Base-by-base conservation (phyloP, 1,284 basidiomycete species). In the Fomitopsis betulina region DNA sequence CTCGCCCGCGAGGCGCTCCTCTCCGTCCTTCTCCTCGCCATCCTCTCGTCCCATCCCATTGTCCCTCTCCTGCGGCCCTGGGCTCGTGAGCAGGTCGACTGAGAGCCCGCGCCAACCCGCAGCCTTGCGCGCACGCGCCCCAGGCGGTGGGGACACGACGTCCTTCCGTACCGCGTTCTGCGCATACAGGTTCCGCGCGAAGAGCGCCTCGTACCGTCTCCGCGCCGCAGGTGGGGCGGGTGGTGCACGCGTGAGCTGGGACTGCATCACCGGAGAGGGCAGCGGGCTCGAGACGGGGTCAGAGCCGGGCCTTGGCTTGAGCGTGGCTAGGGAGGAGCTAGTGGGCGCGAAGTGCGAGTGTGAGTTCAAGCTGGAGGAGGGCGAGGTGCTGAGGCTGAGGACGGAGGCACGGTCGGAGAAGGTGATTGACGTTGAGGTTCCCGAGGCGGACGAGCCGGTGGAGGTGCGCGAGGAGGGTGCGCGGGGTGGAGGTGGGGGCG, bases 101-200 rank as follows among this genome's bases (percentile, higher is more conserved):
- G 87, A 90, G 32, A 91, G 67, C 3, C 87, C 90, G 52, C 89
- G 76, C 89, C 89, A 92, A 2, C 90, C 89, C 2, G 81, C 83
- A 1, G 85, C 84, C 58, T 84, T 79, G 57, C 86, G 71, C 55
- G 80, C 79, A 57, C 76, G 76, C n/a, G 73, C 72, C 4, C 69
- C 65, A 2, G 78, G 75, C 17, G 74, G 73, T n/a, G 70, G 67
- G 3, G 68, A 65, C 23, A 64, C 60, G 40, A 62, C 59, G 15
- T 60, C 62, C 32, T 55, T 43, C 23, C n/a, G 30, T 50, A 76
- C 73, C 53, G 70, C 74, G 19, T 79, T 76, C 57, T 73, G 73
- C 55, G 82, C 82, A 4, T 79, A 66, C 7, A 86, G 70, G 64
- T 86, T 89, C 39, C 75, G 75, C 19, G 76, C 72, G 67, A 92